Percentiles rank a stretch among this genome's conserved stretches.
phyloP scores from a whole-genome alignment of 1,139 yeast genomes.

The Eremothecium sinecaudum region DNA sequence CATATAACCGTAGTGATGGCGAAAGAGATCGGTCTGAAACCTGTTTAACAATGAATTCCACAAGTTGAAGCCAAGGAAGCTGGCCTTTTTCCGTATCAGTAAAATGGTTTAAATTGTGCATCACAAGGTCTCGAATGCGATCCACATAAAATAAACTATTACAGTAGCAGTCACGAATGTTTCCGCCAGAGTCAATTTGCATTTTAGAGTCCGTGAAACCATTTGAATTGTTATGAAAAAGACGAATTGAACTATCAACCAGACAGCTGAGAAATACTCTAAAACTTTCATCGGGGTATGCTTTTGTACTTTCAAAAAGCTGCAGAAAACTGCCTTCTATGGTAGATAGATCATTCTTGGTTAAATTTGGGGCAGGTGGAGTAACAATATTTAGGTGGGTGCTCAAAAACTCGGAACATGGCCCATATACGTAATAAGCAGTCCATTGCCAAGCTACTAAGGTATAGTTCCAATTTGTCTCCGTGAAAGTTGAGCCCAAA shows the following conservation, averaged over 20 bases:
- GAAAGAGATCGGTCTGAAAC: slow-evolving; percentile 33
- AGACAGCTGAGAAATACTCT: slow-evolving; percentile 38
- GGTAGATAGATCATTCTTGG: slow-evolving; percentile 40
- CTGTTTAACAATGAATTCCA: slow-evolving; percentile 40
- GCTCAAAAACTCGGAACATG: slow-evolving; percentile 37
- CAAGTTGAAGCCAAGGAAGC: slow-evolving; percentile 40
- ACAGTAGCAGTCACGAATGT: slow-evolving; percentile 26
- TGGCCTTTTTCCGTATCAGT: slow-evolving; percentile 31
- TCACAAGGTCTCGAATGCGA: slow-evolving; percentile 38
- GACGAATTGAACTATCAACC: slow-evolving; percentile 29
- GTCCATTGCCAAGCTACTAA: slow-evolving; percentile 72
- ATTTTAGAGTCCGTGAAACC: slow-evolving; percentile 11
- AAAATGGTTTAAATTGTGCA: slow-evolving; percentile 43
- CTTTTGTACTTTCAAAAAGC: slow-evolving; percentile 51
- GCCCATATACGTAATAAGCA: slow-evolving; percentile 53
- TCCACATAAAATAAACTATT: slow-evolving; percentile 33
- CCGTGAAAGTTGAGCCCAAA: slow-evolving; percentile 58
- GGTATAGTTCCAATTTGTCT: slow-evolving; percentile 56
- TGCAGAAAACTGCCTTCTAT: slow-evolving; percentile 50
- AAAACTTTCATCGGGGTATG: slow-evolving; percentile 45
- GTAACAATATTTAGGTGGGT: slow-evolving; percentile 30
- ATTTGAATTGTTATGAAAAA: neutral
- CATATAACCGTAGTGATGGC: slow-evolving; percentile 36
- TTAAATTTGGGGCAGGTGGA: slow-evolving; percentile 31
- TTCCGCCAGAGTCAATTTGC: slow-evolving; percentile 9